phyloP scores from a whole-genome alignment of 352 stramenopile species.

The Phytophthora hybrid region DNA sequence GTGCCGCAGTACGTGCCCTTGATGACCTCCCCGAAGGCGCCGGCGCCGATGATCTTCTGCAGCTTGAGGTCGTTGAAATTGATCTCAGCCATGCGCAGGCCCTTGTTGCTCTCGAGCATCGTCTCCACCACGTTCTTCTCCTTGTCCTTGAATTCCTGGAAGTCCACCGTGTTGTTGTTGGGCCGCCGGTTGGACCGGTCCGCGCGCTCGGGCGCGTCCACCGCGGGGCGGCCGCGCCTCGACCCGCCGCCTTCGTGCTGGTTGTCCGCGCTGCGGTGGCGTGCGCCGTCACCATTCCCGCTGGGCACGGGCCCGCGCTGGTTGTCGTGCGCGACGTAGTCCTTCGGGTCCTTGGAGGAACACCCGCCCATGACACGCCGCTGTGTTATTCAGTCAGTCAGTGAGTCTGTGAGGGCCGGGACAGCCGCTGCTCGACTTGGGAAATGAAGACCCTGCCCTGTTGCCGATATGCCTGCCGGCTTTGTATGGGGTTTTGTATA shows the following conservation, averaged over 20 bases:
- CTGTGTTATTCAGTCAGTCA: no score
- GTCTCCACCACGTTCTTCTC: conserved; percentile 90
- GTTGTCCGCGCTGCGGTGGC: conserved; percentile 14
- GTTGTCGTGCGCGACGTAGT: conserved; percentile 27
- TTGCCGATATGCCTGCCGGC: conserved; percentile 4
- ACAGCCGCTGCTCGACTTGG: conserved; percentile 28
- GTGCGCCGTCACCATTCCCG: background rate
- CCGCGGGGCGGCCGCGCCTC: conserved; percentile 3
- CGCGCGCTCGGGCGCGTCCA: conserved; percentile 12
- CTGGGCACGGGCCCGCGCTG: conserved; percentile 9
- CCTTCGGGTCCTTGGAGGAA: conserved; percentile 50
- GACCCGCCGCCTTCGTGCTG: conserved; percentile 7
- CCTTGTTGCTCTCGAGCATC: conserved; percentile 91
- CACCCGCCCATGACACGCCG: conserved; percentile 49
- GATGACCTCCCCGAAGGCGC: conserved; percentile 89
- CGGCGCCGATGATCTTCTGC: conserved; percentile 88
- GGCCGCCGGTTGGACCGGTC: conserved; percentile 23
- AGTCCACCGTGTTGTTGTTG: conserved; percentile 74
- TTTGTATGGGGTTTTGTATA: conserved; percentile 27
- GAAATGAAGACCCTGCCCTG: conserved; percentile 22
- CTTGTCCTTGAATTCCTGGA: conserved; percentile 87
- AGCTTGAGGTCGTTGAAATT: conserved; percentile 91
- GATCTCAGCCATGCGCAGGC: conserved; percentile 88
- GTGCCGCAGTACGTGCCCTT: conserved; percentile 91
- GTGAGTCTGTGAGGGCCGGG: background rate